A percentile compares a stretch with the other conserved stretches of the same genome.
Conservation (phyloP, 305 asterid genomes). For the Withania somnifera region DNA sequence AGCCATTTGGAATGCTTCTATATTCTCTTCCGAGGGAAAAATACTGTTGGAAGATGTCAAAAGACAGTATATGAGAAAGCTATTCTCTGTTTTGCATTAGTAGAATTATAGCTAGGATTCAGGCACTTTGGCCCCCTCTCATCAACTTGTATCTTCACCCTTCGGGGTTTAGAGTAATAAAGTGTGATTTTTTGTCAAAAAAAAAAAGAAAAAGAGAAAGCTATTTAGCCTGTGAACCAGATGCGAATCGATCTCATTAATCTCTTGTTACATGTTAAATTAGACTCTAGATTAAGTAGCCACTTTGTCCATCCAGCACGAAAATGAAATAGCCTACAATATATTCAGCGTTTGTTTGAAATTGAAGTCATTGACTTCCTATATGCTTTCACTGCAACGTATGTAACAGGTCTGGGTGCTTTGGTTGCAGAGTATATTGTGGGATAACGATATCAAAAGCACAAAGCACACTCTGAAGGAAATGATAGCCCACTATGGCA, state of each 20-base stretch:
- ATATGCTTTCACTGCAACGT: background rate
- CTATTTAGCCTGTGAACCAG: slow-evolving; percentile 21
- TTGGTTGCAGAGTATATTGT: slow-evolving; percentile 60
- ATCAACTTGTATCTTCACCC: no score
- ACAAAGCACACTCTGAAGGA: slow-evolving; percentile 81
- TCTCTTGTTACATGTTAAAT: background rate
- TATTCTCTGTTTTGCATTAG: no score
- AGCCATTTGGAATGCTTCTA: slow-evolving; percentile 92
- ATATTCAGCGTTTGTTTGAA: background rate
- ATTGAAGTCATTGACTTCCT: background rate
- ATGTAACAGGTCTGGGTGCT: slow-evolving; percentile 14
- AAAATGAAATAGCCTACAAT: background rate
- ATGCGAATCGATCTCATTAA: background rate
- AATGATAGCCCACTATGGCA: slow-evolving; percentile 66
- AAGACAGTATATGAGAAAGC: slow-evolving; percentile 71
- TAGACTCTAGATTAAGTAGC: background rate
- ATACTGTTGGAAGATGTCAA: slow-evolving; percentile 66
- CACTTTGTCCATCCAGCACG: background rate
- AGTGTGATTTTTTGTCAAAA: no score
- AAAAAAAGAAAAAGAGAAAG: no score
- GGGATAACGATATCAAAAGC: slow-evolving; percentile 87
- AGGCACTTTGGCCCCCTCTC: no score
- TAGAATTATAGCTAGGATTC: no score
- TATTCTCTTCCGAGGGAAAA: slow-evolving; percentile 65
- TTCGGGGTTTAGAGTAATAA: no score